These are phyloP conservation scores for Stephanocyclus meneghinianus DNA, from an alignment of 352 stramenopile genomes.

Conservation along the genomic window DNA sequence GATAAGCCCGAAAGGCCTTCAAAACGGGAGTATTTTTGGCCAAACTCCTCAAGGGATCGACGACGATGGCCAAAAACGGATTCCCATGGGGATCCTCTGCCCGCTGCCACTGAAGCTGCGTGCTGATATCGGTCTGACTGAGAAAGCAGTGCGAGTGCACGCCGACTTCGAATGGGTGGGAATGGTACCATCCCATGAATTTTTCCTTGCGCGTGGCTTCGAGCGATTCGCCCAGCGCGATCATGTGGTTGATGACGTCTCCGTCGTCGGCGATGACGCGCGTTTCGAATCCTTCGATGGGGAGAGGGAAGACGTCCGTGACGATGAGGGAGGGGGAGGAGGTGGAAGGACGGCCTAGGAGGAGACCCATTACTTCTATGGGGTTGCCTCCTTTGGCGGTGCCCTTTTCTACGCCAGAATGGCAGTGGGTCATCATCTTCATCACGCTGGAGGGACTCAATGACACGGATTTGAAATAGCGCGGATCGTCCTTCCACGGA, in stretches of 20 bases:
- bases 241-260: conserved; percentile 99
- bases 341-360: conserved; percentile 9
- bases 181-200: conserved; percentile 99
- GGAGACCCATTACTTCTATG: conserved; percentile 93
- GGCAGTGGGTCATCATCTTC: conserved; percentile 91
- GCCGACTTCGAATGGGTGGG: conserved; percentile 96
- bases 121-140: conserved; percentile 94
- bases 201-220: conserved; percentile 93
- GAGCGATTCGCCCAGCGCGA: conserved; percentile 92
- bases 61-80: conserved; percentile 96
- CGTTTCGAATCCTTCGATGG: conserved; percentile 90
- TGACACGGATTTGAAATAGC: conserved; percentile 65
- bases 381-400: conserved; percentile 90
- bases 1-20: conserved; percentile 96
- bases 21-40: conserved; percentile 90
- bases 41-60: conserved; percentile 94
- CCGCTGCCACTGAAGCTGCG: conserved; percentile 97
- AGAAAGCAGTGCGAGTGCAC: conserved; percentile 97
- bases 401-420: conserved; percentile 97
- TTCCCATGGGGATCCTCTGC: conserved; percentile 92
- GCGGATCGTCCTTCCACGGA: conserved; percentile 69
- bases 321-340: conserved; percentile 89
- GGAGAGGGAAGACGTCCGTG: conserved; percentile 96
- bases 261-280: conserved; percentile 94
- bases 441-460: conserved; percentile 70